phyloP scores from a whole-genome alignment of 441 rosid species.

The Pelargonium fulgidum region DNA sequence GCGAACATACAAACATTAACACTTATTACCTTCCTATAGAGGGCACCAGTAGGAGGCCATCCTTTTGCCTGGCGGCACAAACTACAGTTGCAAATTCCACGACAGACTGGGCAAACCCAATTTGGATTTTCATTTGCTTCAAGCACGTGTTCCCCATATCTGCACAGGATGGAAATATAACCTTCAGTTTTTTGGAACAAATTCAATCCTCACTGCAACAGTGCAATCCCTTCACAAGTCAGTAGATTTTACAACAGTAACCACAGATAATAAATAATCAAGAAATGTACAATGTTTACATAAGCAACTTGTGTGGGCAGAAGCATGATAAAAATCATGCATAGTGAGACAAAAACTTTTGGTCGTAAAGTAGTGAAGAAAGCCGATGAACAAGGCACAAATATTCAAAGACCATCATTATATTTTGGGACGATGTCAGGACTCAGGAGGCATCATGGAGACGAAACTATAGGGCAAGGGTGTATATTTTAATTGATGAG shows the following conservation, averaged over 20 bases:
- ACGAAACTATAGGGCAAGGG: background rate
- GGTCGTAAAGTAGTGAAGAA: background rate
- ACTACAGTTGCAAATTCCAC: slow-evolving; percentile 92
- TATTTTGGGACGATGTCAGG: background rate
- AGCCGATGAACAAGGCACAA: background rate
- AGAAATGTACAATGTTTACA: background rate
- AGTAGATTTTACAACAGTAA: background rate
- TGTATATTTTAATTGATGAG: background rate
- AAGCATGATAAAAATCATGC: background rate
- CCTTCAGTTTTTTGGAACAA: background rate
- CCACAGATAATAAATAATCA: too few species aligned
- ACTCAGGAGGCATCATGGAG: background rate
- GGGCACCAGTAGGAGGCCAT: slow-evolving; percentile 70
- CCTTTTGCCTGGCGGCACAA: slow-evolving; percentile 75
- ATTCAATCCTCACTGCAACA: background rate
- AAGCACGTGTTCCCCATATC: slow-evolving; percentile 88
- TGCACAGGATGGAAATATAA: slow-evolving; percentile 21
- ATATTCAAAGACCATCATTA: background rate
- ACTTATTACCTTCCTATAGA: slow-evolving; percentile 55
- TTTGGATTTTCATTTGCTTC: slow-evolving; percentile 72
- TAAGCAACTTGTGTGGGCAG: background rate
- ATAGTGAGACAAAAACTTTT: background rate
- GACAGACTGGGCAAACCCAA: slow-evolving; percentile 82
- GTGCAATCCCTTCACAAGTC: background rate
- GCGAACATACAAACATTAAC: background rate